Percentiles rank a stretch among this genome's conserved stretches.
Evolutionary conservation across 305 asterid species (phyloP).

Genomic region (Rubia tinctorum): DNA sequence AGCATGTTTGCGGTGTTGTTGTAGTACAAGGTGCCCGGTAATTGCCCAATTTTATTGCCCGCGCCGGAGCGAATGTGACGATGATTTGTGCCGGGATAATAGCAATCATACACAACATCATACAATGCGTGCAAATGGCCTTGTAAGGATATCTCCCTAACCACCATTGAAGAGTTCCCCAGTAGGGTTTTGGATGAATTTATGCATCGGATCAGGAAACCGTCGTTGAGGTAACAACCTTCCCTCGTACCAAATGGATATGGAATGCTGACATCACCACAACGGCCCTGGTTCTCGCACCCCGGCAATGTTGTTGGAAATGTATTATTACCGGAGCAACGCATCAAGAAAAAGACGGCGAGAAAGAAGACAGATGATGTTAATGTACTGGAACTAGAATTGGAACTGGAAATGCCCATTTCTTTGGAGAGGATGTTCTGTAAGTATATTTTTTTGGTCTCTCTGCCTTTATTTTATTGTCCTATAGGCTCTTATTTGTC

Average conservation of each 20-base stretch:
- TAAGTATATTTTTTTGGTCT: too few relatives aligned
- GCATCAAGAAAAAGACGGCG: too few relatives aligned
- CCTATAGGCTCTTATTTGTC: too few relatives aligned
- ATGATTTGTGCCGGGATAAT: neutral
- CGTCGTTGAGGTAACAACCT: neutral
- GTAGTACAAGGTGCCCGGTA: neutral
- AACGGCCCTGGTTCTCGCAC: too few relatives aligned
- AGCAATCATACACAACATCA: neutral
- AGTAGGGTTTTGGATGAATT: neutral
- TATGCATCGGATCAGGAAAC: neutral
- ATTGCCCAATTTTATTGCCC: neutral
- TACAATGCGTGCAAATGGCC: neutral
- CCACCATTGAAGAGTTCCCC: neutral
- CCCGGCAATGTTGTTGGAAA: too few relatives aligned
- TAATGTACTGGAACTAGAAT: too few relatives aligned
- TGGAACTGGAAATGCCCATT: too few relatives aligned
- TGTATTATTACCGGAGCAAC: too few relatives aligned
- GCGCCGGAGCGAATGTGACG: neutral
- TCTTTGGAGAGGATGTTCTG: too few relatives aligned
- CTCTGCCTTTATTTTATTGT: too few relatives aligned
- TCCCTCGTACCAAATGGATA: neutral
- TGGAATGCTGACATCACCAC: neutral
- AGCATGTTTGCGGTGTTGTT: neutral
- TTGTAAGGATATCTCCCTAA: neutral
- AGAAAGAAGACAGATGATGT: too few relatives aligned